phyloP scores from a whole-genome alignment of 148 eudicot genomes.

The Rhododendron vialii region DNA sequence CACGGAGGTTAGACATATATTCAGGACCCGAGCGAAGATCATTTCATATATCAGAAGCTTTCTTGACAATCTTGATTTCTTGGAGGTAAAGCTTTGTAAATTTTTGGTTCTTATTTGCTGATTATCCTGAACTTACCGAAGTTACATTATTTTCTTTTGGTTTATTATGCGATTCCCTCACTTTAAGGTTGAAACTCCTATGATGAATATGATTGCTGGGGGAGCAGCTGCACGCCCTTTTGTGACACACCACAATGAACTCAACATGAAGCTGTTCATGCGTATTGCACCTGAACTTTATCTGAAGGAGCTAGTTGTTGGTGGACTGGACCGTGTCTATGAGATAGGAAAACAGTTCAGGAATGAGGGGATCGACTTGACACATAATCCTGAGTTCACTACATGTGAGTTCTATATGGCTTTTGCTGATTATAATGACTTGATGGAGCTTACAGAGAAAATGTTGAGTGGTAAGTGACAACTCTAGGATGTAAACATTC shows the following conservation, averaged over 20 bases:
- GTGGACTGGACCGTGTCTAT: constrained; percentile 91
- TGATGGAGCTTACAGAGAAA: constrained; percentile 83
- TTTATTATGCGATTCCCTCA: not conserved
- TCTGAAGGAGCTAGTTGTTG: constrained; percentile 90
- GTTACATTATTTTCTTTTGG: not conserved
- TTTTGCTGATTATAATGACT: constrained; percentile 88
- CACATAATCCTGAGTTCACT: constrained; percentile 97
- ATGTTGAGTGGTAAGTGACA: constrained; percentile 73
- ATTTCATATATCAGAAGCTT: constrained; percentile 61
- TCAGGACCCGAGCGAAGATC: constrained; percentile 62
- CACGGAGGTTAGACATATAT: constrained; percentile 68
- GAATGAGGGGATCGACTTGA: constrained; percentile 94
- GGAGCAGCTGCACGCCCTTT: constrained; percentile 99
- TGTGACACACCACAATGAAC: constrained; percentile 90
- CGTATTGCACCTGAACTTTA: constrained; percentile 94
- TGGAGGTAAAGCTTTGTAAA: constrained; percentile 49
- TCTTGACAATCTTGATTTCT: constrained; percentile 65
- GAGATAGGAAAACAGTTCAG: constrained; percentile 96
- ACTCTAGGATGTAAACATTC: not conserved
- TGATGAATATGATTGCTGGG: constrained; percentile 99
- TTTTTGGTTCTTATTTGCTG: constrained; percentile 1
- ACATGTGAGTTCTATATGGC: constrained; percentile 98
- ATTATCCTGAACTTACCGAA: too few relatives aligned
- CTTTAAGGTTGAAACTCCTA: constrained; percentile 84
- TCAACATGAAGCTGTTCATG: constrained; percentile 81